Conservation (phyloP, 768 basidiomycete genomes). For the Guyanaporus albipodus region DNA sequence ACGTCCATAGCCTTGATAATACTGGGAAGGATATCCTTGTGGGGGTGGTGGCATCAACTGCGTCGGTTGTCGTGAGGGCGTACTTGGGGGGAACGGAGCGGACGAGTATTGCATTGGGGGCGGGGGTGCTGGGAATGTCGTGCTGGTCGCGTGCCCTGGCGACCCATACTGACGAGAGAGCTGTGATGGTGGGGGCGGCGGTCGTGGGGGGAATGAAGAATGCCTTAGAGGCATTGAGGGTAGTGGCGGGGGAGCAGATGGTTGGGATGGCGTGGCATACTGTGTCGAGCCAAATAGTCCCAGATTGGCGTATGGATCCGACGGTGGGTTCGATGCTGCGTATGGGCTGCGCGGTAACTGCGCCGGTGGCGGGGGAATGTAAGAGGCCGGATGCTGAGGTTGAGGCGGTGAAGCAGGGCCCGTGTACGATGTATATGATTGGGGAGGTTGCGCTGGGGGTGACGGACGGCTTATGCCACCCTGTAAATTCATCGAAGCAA, state of each 20-base stretch:
- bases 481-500: constrained; percentile 55
- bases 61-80: constrained; percentile 14
- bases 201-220: constrained; percentile 18
- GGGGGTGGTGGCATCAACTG: constrained; percentile 30
- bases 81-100: constrained; percentile 14
- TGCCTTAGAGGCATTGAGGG: constrained; percentile 25
- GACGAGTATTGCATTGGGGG: constrained; percentile 25
- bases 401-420: constrained; percentile 10
- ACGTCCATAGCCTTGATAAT: constrained; percentile 32
- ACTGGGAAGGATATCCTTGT: constrained; percentile 26
- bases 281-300: constrained; percentile 26
- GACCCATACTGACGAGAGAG: constrained; percentile 18
- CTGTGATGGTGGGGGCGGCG: constrained; percentile 17
- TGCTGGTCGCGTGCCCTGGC: constrained; percentile 10
- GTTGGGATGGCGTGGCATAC: constrained; percentile 2
- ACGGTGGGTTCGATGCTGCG: constrained; percentile 19
- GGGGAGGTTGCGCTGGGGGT: constrained; percentile 29
- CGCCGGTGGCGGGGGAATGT: constrained; percentile 23
- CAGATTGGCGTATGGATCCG: constrained; percentile 37
- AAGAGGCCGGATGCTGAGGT: constrained; percentile 22
- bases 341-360: constrained; percentile 25
- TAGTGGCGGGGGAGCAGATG: constrained; percentile 19
- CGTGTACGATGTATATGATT: constrained; percentile 25
- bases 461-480: constrained; percentile 23
- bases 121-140: constrained; percentile 28